These are phyloP conservation scores for Pseudogymnoascus sp. DNA, from an alignment of 2,329 filamentous ascomycete species.

Conservation along the genomic window DNA sequence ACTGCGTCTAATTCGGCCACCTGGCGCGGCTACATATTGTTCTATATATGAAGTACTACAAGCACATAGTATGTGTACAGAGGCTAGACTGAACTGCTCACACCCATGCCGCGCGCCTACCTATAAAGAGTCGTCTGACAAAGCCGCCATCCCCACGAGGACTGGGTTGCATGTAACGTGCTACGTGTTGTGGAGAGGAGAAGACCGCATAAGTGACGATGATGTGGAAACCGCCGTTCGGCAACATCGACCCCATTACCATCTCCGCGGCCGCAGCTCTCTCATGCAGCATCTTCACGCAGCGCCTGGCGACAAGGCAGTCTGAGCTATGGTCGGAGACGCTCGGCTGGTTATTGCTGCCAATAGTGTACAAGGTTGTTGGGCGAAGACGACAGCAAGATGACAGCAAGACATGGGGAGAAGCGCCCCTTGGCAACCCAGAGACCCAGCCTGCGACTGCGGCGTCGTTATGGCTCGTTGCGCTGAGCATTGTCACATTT, in stretches of 20 bases:
- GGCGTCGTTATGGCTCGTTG: conserved; percentile 14
- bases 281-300: conserved; percentile 21
- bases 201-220: neutral
- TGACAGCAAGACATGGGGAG: neutral
- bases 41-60: neutral
- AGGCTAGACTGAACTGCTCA: neutral
- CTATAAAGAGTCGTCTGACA: neutral
- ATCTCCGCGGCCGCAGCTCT: conserved; percentile 20
- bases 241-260: conserved; percentile 11
- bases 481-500: conserved; percentile 15
- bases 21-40: neutral
- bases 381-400: neutral
- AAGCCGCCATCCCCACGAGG: neutral
- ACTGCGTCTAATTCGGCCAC: neutral
- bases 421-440: neutral
- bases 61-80: neutral
- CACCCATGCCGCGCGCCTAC: neutral
- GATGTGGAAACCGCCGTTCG: neutral
- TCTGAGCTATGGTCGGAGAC: conserved; percentile 28
- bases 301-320: conserved; percentile 15
- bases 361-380: conserved; percentile 17
- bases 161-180: neutral
- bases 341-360: conserved; percentile 27
- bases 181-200: neutral
- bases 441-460: neutral